Percentiles rank a stretch among this genome's conserved stretches.
These are phyloP conservation scores for Nelumbo lutea DNA, from an alignment of 164 flowering plant genomes.

Conservation along the genomic window DNA sequence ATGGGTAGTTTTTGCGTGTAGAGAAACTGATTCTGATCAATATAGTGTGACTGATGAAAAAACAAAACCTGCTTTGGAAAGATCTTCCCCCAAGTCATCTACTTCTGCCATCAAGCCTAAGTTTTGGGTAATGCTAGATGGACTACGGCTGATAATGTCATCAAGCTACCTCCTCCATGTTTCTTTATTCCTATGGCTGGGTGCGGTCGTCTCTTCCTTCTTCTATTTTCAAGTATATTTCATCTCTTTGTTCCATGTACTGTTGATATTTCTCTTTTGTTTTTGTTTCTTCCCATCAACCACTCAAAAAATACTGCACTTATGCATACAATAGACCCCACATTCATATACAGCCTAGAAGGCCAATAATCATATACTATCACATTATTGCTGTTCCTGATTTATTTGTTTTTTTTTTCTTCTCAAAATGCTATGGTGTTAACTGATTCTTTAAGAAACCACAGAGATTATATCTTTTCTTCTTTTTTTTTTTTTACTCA, in stretches of 20 bases:
- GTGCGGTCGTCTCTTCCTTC: slow-evolving; percentile 95
- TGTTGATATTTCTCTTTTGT: too few species aligned
- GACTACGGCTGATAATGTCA: slow-evolving; percentile 65
- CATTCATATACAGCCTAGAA: too few species aligned
- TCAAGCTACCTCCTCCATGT: slow-evolving; percentile 74
- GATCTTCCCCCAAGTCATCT: slow-evolving; percentile 42
- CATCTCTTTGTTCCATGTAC: neutral
- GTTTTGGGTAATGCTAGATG: slow-evolving; percentile 73
- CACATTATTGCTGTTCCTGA: too few species aligned
- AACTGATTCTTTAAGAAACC: neutral
- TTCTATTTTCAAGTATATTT: slow-evolving; percentile 85
- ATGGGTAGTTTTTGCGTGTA: slow-evolving; percentile 22
- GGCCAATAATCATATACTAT: too few species aligned
- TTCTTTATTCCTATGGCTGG: slow-evolving; percentile 81
- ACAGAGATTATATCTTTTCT: too few species aligned
- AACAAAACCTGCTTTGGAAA: slow-evolving; percentile 20
- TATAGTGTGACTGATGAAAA: slow-evolving; percentile 23
- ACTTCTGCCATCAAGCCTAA: slow-evolving; percentile 45
- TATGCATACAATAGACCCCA: too few species aligned
- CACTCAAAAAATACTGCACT: too few species aligned
- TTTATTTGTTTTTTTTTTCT: neutral
- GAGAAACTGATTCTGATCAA: slow-evolving; percentile 44
- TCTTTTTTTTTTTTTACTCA: too few species aligned
- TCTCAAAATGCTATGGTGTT: neutral
- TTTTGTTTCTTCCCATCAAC: too few species aligned